Base-by-base conservation (phyloP, 352 stramenopile genomes). In the Pythium graminicola region DNA sequence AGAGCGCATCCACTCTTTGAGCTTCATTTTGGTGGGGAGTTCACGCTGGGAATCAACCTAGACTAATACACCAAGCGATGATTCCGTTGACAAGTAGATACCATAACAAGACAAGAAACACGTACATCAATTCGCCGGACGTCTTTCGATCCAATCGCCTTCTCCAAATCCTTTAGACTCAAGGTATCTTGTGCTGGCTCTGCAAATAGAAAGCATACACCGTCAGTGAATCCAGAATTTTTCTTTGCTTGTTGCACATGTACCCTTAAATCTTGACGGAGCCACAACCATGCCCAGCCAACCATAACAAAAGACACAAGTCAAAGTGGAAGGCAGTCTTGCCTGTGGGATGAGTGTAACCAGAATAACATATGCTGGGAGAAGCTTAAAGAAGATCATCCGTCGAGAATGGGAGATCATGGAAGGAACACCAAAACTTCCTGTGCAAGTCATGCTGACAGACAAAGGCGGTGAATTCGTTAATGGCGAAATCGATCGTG, bases 81-180 rank as follows among this genome's bases (percentile, higher is more conserved):
- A 14, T 36, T 17, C 19, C 20, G 7, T 32, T 1, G n/a, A n/a
- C n/a, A n/a, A n/a, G n/a, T n/a, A n/a, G n/a, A n/a, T n/a, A n/a
- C n/a, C 2, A 7, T 22, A 26, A 38, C 38, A 10, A 27, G n/a
- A 22, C n/a, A 17, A 24, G 36, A 42, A 42, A 24, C 7, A 64
- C 65, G 33, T 29, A 74, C 67, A 27, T 75, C 60, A 23, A 72
- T 70, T 33, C 57, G 60, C 5, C 67, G 67, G 24, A 72, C 66
- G 20, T 46, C 60, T 20, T 70, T 56, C 2, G 43, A 43, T 33
- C 67, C 67, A 44, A 75, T 72, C 14, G 54, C 50, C 2, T 51
- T 46, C 24, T 55, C 60, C 0, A 75, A 50, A 1, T 68, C 60
- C 9, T 59, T 32, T 11, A 73, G 40, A 10, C 43, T 45, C 43